Conservation (phyloP, 192 early-diverging fungal genomes). For the Umbelopsis sp. region DNA sequence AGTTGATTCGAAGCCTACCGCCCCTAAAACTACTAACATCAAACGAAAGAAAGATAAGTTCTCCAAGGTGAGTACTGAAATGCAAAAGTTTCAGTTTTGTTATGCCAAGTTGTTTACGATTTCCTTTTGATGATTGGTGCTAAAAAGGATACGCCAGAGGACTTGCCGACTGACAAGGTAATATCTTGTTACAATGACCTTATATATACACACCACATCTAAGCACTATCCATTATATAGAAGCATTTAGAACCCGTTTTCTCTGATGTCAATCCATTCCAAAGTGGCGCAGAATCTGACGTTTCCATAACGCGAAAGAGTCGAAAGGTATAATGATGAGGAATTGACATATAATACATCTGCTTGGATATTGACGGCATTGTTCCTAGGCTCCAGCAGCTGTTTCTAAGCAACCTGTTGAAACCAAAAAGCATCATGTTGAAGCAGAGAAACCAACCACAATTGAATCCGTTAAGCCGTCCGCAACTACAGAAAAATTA, state of each 20-base stretch:
- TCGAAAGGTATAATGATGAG: background rate
- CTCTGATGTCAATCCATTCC: constrained; percentile 45
- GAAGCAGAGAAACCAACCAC: background rate
- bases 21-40: background rate
- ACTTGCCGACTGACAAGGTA: background rate
- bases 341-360: background rate
- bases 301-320: background rate
- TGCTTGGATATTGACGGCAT: background rate
- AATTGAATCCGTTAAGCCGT: background rate
- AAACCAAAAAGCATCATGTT: background rate
- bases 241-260: constrained; percentile 16
- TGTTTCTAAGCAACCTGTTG: background rate
- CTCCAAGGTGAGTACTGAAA: background rate
- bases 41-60: background rate
- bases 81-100: background rate
- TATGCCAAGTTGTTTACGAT: background rate
- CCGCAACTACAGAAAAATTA: background rate
- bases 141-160: background rate
- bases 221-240: background rate
- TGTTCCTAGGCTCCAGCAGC: background rate
- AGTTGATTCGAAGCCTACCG: background rate
- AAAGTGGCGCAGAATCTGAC: constrained; percentile 35
- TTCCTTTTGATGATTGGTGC: background rate
- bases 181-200: background rate
- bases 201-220: background rate